phyloP scores from a whole-genome alignment of 164 flowering plant species.

The Nelumbo lutea region DNA sequence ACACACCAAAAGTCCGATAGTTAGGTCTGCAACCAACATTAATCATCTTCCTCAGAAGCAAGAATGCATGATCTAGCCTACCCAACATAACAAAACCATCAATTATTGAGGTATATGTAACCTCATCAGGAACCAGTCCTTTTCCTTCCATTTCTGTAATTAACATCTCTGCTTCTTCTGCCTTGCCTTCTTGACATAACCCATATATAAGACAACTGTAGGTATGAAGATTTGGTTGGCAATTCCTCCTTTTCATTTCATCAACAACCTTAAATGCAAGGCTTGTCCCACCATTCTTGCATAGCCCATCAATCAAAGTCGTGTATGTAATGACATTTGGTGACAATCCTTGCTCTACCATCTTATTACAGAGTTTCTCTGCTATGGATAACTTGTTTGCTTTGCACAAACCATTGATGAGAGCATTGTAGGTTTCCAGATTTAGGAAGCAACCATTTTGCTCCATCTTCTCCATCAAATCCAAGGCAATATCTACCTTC shows the following conservation, averaged over 20 bases:
- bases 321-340: slow-evolving; percentile 74
- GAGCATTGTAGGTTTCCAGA: slow-evolving; percentile 58
- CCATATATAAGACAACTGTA: slow-evolving; percentile 64
- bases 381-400: slow-evolving; percentile 41
- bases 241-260: slow-evolving; percentile 50
- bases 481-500: slow-evolving; percentile 47
- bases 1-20: slow-evolving; percentile 51
- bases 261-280: slow-evolving; percentile 52
- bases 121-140: slow-evolving; percentile 54
- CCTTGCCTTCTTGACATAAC: slow-evolving; percentile 65
- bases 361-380: slow-evolving; percentile 29
- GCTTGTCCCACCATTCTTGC: slow-evolving; percentile 46
- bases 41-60: slow-evolving; percentile 46
- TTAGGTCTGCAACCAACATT: slow-evolving; percentile 53
- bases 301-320: slow-evolving; percentile 63
- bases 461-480: slow-evolving; percentile 50
- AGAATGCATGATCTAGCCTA: slow-evolving; percentile 55
- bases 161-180: slow-evolving; percentile 50
- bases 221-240: slow-evolving; percentile 54
- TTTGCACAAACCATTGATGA: slow-evolving; percentile 54
- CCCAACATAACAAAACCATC: slow-evolving; percentile 63
- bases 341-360: slow-evolving; percentile 47
- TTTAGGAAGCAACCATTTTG: slow-evolving; percentile 37
- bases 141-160: slow-evolving; percentile 52
- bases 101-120: slow-evolving; percentile 59